These are phyloP conservation scores for Leccinum angustisporum DNA, from an alignment of 1,284 basidiomycete species.

Conservation along the genomic window DNA sequence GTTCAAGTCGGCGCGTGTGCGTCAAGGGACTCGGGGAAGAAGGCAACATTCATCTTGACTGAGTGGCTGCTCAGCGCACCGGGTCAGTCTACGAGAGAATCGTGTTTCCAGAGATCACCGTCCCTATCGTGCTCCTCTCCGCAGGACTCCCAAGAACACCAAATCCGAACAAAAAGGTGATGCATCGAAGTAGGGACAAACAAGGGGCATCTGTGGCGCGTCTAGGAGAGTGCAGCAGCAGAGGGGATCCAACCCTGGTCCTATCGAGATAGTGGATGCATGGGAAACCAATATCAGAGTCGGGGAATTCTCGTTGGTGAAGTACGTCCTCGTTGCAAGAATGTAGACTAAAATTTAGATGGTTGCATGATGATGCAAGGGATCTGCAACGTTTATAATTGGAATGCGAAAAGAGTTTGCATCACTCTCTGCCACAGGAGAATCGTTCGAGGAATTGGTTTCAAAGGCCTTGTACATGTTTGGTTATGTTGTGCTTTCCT, in stretches of 20 bases:
- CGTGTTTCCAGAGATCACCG: constrained; percentile 91
- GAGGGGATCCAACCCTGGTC: background rate
- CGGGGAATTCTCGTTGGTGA: background rate
- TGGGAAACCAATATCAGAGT: background rate
- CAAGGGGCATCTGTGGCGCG: too few species aligned
- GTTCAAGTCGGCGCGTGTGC: background rate
- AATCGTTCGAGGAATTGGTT: too few species aligned
- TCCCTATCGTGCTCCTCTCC: constrained; percentile 69
- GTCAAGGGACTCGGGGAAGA: too few species aligned
- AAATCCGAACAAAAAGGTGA: constrained; percentile 40
- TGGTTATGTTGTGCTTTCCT: background rate
- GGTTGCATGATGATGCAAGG: too few species aligned
- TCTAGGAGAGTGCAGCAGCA: background rate
- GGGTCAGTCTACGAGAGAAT: constrained; percentile 78
- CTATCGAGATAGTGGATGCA: background rate
- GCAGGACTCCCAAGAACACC: constrained; percentile 65
- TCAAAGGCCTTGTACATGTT: background rate
- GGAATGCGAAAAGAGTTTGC: too few species aligned
- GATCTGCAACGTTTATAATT: too few species aligned
- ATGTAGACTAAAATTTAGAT: too few species aligned
- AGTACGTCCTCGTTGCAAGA: background rate
- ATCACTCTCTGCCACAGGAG: too few species aligned
- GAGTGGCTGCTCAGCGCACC: constrained; percentile 61
- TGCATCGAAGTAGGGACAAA: constrained; percentile 51
- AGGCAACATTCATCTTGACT: background rate